Percentiles rank a stretch among this genome's conserved stretches.
Evolutionary conservation across 805 yeast genomes (phyloP).

Genomic region (Dipodascus albidus): DNA sequence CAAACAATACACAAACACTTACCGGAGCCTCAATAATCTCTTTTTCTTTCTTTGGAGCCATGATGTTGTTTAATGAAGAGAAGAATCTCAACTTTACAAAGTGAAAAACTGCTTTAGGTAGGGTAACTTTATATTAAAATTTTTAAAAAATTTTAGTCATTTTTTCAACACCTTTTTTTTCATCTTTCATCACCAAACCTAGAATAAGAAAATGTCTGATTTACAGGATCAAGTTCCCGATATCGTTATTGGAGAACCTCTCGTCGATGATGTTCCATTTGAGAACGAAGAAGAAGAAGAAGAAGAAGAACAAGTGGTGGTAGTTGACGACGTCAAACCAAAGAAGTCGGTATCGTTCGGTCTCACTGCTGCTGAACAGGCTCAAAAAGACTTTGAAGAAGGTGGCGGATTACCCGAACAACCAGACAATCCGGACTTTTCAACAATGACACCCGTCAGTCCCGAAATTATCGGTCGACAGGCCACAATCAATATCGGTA

Average conservation of each 20-base stretch:
- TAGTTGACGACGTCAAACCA: conserved; percentile 32
- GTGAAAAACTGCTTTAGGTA: neutral
- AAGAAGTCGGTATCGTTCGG: conserved; percentile 76
- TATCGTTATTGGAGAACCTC: conserved; percentile 61
- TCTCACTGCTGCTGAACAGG: conserved; percentile 57
- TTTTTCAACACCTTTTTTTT: neutral
- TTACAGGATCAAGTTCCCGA: conserved; percentile 79
- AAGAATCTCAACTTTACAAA: neutral
- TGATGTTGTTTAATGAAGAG: neutral
- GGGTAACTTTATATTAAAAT: neutral
- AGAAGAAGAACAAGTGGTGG: conserved; percentile 23
- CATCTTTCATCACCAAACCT: neutral
- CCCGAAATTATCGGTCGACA: conserved; percentile 93
- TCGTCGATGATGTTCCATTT: conserved; percentile 31
- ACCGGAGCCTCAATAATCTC: conserved; percentile 1
- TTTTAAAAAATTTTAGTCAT: neutral
- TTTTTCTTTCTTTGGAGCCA: conserved; percentile 13
- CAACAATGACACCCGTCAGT: conserved; percentile 71
- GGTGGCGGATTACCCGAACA: conserved; percentile 99
- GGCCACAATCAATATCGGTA: conserved; percentile 97
- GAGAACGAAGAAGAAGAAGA: conserved; percentile 37
- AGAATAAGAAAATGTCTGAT: conserved; percentile 28
- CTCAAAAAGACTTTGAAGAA: conserved; percentile 81
- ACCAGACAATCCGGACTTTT: conserved; percentile 79
- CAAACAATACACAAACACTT: neutral